Base-by-base conservation (phyloP, 306 rosid genomes). In the Fragaria ananassa region DNA sequence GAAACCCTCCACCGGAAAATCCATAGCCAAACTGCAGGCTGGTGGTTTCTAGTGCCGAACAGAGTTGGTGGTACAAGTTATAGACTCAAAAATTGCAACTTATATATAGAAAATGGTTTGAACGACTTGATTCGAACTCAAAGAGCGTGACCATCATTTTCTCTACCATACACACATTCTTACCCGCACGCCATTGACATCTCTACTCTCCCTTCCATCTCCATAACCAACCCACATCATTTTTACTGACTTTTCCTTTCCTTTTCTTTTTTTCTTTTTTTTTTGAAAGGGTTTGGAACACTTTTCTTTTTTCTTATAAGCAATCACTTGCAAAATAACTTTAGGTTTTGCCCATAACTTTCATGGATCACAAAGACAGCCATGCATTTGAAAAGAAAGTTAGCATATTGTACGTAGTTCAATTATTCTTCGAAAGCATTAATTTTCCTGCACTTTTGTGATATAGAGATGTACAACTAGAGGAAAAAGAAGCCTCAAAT, bases 151-250 rank as follows among this genome's bases (percentile, higher is more conserved):
- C 87, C 86, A 83, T 85, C 78, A 78, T 81, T 74, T 57, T 19
- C 70, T 49, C 65, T 60, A 60, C 29, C 54, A 46, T 56, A 42
- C 41, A 21, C 75, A 78, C 87, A 35, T 64, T 37, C 76, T 76
- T 71, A 39, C 83, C 81, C 76, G 77, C 88, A 88, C 90, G 85
- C 72, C 45, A 81, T 45, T 82, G 83, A 79, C 85, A 70, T 74
- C 64, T 77, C 41, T 51, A 66, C 10, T 12, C 45, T 63, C 65
- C 71, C 56, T 68, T 5, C 37, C 50, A 65, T 74, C 74, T 74
- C 51, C 77, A 35, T 79, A 74, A 62, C 61, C 46, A 62, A 75
- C 47, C 71, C 57, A 73, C 41, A 60, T 60, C 27, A 73, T 42
- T 50, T 3, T 23, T 63, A 46, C 19, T n/a, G 17, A 3, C 51